Conservation (phyloP, 2,329 filamentous ascomycete species). For the Diaporthe sp. region DNA sequence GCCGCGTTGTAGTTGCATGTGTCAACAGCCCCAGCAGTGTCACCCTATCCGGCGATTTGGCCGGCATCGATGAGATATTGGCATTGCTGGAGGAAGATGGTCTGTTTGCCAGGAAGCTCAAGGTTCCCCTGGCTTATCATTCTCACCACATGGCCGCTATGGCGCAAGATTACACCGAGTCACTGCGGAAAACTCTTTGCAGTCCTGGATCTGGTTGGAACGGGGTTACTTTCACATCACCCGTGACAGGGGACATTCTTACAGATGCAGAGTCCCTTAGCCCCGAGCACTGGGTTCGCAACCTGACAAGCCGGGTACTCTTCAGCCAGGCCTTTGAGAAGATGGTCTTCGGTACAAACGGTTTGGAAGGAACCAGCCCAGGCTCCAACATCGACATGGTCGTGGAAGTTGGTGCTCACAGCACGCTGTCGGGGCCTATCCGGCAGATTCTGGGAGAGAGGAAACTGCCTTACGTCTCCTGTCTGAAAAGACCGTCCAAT, state of each 20-base stretch:
- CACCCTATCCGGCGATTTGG: constrained; percentile 52
- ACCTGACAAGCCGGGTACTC: constrained; percentile 12
- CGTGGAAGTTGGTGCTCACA: constrained; percentile 49
- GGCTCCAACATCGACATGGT: constrained; percentile 47
- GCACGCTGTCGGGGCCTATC: constrained; percentile 48
- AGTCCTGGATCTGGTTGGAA: neutral
- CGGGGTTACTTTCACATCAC: neutral
- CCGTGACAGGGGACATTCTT: constrained; percentile 10
- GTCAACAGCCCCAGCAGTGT: constrained; percentile 47
- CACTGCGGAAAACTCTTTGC: constrained; percentile 27
- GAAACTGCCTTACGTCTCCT: neutral
- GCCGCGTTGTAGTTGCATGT: constrained; percentile 36
- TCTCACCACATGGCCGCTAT: constrained; percentile 48
- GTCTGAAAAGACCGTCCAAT: neutral
- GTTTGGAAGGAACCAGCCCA: neutral
- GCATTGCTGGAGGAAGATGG: constrained; percentile 44
- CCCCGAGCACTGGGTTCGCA: constrained; percentile 44
- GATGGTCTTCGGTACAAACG: constrained; percentile 23
- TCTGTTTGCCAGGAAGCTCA: constrained; percentile 48
- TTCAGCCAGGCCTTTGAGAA: constrained; percentile 21
- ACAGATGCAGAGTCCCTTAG: neutral
- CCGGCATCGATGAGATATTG: constrained; percentile 46
- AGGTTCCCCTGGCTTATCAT: constrained; percentile 49
- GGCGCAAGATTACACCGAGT: constrained; percentile 44
- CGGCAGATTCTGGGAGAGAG: constrained; percentile 44